Conservation (phyloP, 129 eudicot genomes). For the Tagetes erecta region DNA sequence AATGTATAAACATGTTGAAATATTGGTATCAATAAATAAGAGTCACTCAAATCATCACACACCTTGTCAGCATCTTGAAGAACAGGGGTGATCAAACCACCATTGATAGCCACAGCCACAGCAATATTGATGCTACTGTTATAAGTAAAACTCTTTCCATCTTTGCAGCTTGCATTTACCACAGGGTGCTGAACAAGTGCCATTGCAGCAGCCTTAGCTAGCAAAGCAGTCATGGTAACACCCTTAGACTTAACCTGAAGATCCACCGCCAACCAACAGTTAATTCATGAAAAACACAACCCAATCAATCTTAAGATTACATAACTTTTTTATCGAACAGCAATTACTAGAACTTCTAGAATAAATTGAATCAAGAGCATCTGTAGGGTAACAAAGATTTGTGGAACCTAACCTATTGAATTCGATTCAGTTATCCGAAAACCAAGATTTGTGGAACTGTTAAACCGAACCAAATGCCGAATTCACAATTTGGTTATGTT, state of each 20-base stretch:
- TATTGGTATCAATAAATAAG: neutral
- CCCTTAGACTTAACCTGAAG: constrained; percentile 83
- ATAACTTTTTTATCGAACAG: neutral
- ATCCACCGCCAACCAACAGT: constrained; percentile 23
- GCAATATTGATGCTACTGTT: constrained; percentile 83
- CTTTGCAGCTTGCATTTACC: constrained; percentile 86
- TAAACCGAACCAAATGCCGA: no score
- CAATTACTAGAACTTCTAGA: no score
- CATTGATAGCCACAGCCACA: constrained; percentile 89
- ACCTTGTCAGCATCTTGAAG: constrained; percentile 97
- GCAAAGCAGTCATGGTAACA: constrained; percentile 90
- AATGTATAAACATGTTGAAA: neutral
- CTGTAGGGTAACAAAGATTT: no score
- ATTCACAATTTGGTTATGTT: no score
- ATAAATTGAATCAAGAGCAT: no score
- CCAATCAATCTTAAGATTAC: constrained; percentile 2
- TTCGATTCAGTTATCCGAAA: no score
- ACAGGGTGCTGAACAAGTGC: constrained; percentile 91
- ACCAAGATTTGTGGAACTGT: no score
- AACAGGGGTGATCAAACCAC: constrained; percentile 95
- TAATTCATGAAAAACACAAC: neutral
- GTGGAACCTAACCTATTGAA: no score
- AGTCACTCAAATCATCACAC: neutral
- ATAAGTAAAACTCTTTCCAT: constrained; percentile 90
- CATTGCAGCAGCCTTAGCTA: constrained; percentile 96